Percentiles rank a stretch among this genome's conserved stretches.
Conservation (phyloP, 2,329 filamentous ascomycete species). For the Claviceps maximensis region DNA sequence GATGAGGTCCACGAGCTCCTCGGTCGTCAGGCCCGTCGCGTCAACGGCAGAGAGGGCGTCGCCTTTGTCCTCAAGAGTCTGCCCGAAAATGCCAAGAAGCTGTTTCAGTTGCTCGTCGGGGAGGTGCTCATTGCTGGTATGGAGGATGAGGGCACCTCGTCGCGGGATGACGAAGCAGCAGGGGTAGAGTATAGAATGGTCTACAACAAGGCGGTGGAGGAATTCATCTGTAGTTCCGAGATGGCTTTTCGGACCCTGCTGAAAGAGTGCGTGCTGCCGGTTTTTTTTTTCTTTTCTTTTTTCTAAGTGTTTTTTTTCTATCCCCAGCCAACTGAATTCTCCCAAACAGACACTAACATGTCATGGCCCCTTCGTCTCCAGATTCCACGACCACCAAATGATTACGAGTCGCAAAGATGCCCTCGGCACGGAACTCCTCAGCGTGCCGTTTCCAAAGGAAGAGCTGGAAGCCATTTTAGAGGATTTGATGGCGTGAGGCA, state of each 20-base stretch:
- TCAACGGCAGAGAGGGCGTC: constrained; percentile 83
- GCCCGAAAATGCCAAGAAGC: constrained; percentile 78
- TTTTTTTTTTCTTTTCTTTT: background rate
- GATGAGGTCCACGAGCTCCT: constrained; percentile 83
- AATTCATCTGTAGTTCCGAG: constrained; percentile 94
- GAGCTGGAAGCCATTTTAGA: constrained; percentile 84
- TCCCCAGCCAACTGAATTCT: too few relatives aligned
- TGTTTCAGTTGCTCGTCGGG: constrained; percentile 74
- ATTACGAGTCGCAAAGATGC: constrained; percentile 79
- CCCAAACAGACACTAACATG: too few relatives aligned
- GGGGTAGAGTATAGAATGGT: constrained; percentile 83
- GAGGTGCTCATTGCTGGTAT: constrained; percentile 61
- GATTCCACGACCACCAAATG: constrained; percentile 96
- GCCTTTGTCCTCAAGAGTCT: constrained; percentile 81
- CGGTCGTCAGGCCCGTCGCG: constrained; percentile 62
- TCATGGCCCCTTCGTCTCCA: constrained; percentile 16
- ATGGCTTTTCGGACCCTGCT: constrained; percentile 88
- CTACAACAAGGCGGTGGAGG: constrained; percentile 91
- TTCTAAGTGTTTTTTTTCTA: background rate
- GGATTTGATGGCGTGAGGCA: constrained; percentile 39
- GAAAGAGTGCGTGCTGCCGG: constrained; percentile 55
- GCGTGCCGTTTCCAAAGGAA: constrained; percentile 73
- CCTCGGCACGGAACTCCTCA: constrained; percentile 71
- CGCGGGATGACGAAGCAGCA: constrained; percentile 30
- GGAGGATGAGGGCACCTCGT: constrained; percentile 40